Conservation (phyloP, 768 basidiomycete genomes). For the Mrakia hoshinonis region DNA sequence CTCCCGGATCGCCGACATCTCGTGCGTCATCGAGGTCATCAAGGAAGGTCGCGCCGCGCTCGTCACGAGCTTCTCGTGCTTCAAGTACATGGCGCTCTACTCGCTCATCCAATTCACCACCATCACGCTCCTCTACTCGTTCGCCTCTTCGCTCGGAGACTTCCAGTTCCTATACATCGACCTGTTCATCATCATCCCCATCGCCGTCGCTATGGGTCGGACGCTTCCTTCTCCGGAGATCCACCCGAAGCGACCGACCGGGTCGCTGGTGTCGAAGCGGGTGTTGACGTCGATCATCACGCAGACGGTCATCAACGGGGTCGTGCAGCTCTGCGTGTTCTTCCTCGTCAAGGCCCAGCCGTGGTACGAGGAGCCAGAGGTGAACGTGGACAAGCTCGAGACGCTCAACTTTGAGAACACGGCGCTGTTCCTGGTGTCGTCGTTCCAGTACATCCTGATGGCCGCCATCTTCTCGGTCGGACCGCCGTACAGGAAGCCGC, state of each 20-base stretch:
- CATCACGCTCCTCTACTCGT: constrained; percentile 87
- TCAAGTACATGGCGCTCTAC: constrained; percentile 99
- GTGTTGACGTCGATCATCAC: constrained; percentile 88
- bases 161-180: constrained; percentile 93
- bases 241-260: constrained; percentile 82
- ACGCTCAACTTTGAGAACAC: constrained; percentile 88
- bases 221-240: constrained; percentile 82
- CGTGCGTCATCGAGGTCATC: constrained; percentile 92
- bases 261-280: constrained; percentile 89
- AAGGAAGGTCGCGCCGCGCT: constrained; percentile 91
- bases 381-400: constrained; percentile 61
- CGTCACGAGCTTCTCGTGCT: constrained; percentile 97
- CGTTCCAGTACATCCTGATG: constrained; percentile 96
- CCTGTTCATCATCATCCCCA: constrained; percentile 91
- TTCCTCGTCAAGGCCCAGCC: constrained; percentile 74
- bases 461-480: constrained; percentile 97
- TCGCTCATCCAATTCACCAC: constrained; percentile 99
- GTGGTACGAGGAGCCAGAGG: constrained; percentile 74
- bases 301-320: constrained; percentile 77
- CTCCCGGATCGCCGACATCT: constrained; percentile 74
- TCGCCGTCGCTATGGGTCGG: constrained; percentile 94
- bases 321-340: constrained; percentile 76
- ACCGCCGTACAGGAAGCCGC: constrained; percentile 86
- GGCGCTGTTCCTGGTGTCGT: constrained; percentile 81
- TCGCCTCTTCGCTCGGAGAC: constrained; percentile 91